A percentile compares a stretch with the other conserved stretches of the same genome.
These are phyloP conservation scores for Chernovozyma aurita DNA, from an alignment of 1,139 yeast genomes.

Conservation along the genomic window DNA sequence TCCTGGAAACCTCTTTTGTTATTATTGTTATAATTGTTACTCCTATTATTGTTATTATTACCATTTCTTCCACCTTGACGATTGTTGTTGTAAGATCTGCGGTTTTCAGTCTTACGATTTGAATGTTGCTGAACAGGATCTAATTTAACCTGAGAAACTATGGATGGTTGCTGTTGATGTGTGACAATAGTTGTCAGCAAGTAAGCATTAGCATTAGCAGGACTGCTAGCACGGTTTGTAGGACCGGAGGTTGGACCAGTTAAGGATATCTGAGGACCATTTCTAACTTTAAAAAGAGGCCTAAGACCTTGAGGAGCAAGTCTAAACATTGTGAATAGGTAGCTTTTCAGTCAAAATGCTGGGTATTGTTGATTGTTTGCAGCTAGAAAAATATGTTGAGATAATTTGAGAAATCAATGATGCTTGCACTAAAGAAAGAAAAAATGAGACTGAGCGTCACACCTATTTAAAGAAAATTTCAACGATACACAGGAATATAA, in stretches of 20 bases:
- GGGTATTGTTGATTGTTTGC: no score
- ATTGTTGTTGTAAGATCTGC: background rate
- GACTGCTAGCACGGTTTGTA: conserved; percentile 7
- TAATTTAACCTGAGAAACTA: background rate
- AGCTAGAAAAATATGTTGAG: no score
- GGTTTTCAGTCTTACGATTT: background rate
- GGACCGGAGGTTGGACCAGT: conserved; percentile 1
- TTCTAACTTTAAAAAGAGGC: conserved; percentile 39
- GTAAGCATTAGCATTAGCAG: conserved; percentile 3
- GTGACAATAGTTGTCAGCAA: background rate
- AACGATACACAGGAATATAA: no score
- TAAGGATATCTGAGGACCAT: conserved; percentile 12
- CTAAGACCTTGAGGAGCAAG: conserved; percentile 36
- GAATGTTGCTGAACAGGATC: background rate
- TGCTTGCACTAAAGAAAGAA: no score
- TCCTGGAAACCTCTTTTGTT: conserved; percentile 1
- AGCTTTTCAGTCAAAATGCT: no score
- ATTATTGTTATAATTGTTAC: background rate
- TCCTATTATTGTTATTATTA: conserved; percentile 1
- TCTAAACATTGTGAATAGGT: conserved; percentile 35
- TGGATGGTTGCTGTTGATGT: background rate
- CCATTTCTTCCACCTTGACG: background rate
- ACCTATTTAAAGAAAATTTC: no score
- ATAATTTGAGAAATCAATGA: no score
- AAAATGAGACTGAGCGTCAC: no score